Base-by-base conservation (phyloP, 2,329 filamentous ascomycete genomes). In the Colletotrichum sp. region DNA sequence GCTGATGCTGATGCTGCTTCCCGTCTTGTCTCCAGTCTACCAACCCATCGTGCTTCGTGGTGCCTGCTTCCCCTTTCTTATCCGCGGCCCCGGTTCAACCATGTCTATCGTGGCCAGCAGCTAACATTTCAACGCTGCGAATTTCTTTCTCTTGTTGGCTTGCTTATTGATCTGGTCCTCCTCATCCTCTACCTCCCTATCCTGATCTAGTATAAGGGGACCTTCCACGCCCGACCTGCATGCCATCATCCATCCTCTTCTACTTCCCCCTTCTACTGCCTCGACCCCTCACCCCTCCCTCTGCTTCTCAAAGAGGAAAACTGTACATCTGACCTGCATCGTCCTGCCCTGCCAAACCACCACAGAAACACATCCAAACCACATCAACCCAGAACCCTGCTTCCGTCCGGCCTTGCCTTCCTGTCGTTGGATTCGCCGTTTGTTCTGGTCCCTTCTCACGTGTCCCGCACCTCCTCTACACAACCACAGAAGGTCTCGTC, bases 291-390 rank as follows among this genome's bases (percentile, higher is more conserved):
- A 24, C 43, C 69, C 70, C 62, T 75, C 73, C 55, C 55, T 68
- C 70, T 67, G 30, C 56, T n/a, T 58, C 73, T 75, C 43, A 60
- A 69, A 73, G 28, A 70, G 74, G 74, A 75, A 74, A 60, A 61
- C 48, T 61, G 62, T 55, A 68, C 64, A 73, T 75, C 70, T 68
- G 73, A 68, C 73, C 70, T 73, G 73, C 73, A 73, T 76, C 71
- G 26, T 60, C 36, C 65, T 76, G 62, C 70, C 62, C 56, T 65
- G 60, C 24, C 58, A 69, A 62, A 28, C 61, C 65, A 58, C 64
- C 70, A 58, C 43, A 34, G 26, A 61, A 52, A 48, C 21, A 9
- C 21, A 10, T 43, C 68, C 21, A 24, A 8, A 72, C 26, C n/a
- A 36, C 26, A 34, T 21, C 64, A 30, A 38, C 28, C 38, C 62